Conservation (phyloP, 1,139 yeast species). For the Magnusiomyces tetraspermus region DNA sequence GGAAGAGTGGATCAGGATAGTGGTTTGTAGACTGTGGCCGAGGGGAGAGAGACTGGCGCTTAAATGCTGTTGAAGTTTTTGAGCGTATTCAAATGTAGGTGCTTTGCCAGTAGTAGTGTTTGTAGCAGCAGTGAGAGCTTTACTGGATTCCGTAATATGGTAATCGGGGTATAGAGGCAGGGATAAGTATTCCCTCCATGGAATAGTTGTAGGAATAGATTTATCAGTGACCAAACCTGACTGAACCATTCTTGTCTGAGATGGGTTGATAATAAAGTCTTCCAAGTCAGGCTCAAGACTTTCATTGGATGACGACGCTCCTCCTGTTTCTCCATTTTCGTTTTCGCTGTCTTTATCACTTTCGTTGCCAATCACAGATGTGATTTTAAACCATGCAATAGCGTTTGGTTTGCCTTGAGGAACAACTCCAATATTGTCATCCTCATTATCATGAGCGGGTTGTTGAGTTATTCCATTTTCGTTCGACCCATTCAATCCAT, state of each 20-base stretch:
- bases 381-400: constrained; percentile 74
- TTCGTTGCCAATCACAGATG: constrained; percentile 40
- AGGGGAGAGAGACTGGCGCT: constrained; percentile 31
- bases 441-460: constrained; percentile 24
- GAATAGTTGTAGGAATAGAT: constrained; percentile 37
- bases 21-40: constrained; percentile 42
- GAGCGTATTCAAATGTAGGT: constrained; percentile 39
- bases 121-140: constrained; percentile 32
- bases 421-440: constrained; percentile 16
- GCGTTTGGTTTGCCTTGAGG: constrained; percentile 62
- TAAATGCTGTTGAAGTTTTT: constrained; percentile 34
- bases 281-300: constrained; percentile 18
- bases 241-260: constrained; percentile 57
- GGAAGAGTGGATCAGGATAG: constrained; percentile 58
- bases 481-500: too few species aligned
- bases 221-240: constrained; percentile 40
- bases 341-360: constrained; percentile 22
- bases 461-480: too few species aligned
- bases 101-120: constrained; percentile 22
- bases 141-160: constrained; percentile 21
- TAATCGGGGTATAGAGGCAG: constrained; percentile 34
- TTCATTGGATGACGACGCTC: constrained; percentile 17
- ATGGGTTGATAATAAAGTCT: constrained; percentile 56
- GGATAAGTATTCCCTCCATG: constrained; percentile 46
- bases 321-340: constrained; percentile 20